A percentile compares a stretch with the other conserved stretches of the same genome.
Evolutionary conservation across 2,329 filamentous ascomycete genomes (phyloP).

Genomic region (Aspergillus fijiensis): DNA sequence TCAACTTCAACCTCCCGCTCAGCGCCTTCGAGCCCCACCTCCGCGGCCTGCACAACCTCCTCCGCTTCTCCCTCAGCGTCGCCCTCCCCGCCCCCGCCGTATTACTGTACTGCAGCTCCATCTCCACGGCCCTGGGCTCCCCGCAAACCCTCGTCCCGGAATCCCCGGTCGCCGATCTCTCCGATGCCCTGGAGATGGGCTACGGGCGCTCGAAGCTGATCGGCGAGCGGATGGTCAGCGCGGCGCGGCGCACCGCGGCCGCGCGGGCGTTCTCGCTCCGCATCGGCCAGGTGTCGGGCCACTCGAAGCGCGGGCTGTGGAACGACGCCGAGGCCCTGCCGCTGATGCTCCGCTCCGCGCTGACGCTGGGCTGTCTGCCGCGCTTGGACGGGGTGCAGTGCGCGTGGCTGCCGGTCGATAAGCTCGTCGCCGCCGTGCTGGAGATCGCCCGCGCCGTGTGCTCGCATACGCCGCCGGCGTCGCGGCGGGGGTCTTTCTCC

Average conservation of each 20-base stretch:
- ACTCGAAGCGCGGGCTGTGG: conserved; percentile 35
- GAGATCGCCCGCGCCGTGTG: conserved; percentile 24
- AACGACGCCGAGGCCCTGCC: conserved; percentile 36
- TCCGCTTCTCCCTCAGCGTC: conserved; percentile 46
- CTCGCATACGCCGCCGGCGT: conserved; percentile 6
- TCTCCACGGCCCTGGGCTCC: conserved; percentile 40
- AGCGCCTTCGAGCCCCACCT: conserved; percentile 50
- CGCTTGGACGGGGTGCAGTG: conserved; percentile 23
- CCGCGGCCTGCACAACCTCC: conserved; percentile 45
- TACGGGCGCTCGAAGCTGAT: conserved; percentile 36
- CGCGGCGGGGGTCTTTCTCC: neutral
- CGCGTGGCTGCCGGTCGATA: conserved; percentile 36
- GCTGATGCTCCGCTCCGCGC: conserved; percentile 33
- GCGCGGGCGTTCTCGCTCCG: conserved; percentile 32
- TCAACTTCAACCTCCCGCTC: conserved; percentile 55
- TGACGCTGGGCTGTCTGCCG: conserved; percentile 29
- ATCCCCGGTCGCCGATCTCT: conserved; percentile 12
- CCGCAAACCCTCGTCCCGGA: conserved; percentile 13
- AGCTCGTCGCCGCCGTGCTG: conserved; percentile 26
- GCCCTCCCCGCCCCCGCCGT: conserved; percentile 30
- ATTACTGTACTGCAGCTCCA: conserved; percentile 54
- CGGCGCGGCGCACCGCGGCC: conserved; percentile 22
- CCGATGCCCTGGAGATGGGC: conserved; percentile 28
- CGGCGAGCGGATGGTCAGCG: conserved; percentile 33
- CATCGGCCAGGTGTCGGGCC: conserved; percentile 37